Percentiles rank a stretch among this genome's conserved stretches.
Conservation (phyloP, 2,329 filamentous ascomycete species). For the Curvularia sp. region DNA sequence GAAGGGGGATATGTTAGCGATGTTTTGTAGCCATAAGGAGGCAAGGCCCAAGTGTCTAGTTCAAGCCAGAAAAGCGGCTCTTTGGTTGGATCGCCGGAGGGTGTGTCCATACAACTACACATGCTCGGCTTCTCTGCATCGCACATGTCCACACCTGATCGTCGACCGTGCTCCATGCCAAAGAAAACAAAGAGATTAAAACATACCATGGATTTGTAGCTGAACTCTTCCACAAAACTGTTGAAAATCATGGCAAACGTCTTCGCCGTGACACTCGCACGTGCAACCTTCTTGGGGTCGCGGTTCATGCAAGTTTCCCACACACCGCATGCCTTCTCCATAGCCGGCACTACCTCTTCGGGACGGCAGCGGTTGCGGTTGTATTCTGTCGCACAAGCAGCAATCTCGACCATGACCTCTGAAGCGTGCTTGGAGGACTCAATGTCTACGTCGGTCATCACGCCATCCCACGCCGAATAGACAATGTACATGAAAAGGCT, state of each 20-base stretch:
- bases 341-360: constrained; percentile 71
- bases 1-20: constrained; percentile 22
- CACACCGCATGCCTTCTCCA: constrained; percentile 74
- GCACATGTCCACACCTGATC: neutral
- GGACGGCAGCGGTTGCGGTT: constrained; percentile 76
- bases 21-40: neutral
- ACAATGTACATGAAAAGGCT: constrained; percentile 68
- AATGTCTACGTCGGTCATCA: constrained; percentile 76
- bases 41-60: neutral
- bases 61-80: neutral
- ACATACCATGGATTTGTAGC: constrained; percentile 76
- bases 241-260: constrained; percentile 94
- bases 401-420: constrained; percentile 74
- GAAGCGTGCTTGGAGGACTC: constrained; percentile 73
- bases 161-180: neutral
- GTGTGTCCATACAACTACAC: neutral
- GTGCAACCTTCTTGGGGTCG: constrained; percentile 78
- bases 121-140: neutral
- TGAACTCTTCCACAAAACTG: constrained; percentile 88
- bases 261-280: constrained; percentile 80
- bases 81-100: neutral
- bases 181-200: constrained; percentile 12
- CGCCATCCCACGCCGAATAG: constrained; percentile 71
- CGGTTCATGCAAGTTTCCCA: constrained; percentile 90
- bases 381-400: constrained; percentile 75